These are phyloP conservation scores for Mesembryanthemum crystallinum DNA, from an alignment of 148 eudicot species.

Conservation along the genomic window DNA sequence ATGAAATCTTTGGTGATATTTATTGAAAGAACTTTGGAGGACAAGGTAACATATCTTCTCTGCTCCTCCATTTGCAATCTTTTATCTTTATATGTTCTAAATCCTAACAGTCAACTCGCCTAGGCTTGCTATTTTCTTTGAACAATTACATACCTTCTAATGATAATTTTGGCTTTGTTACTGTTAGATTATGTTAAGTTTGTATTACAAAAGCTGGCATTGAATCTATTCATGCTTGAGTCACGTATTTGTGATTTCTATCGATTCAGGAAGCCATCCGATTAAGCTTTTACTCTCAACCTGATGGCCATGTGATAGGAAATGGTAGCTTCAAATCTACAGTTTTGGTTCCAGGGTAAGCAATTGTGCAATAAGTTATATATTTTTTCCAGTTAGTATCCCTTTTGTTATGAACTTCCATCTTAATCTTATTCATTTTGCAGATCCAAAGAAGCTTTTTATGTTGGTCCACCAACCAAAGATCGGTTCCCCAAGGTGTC, in stretches of 20 bases:
- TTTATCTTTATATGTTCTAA: not conserved
- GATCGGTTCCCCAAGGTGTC: constrained; percentile 92
- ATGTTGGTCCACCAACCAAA: constrained; percentile 73
- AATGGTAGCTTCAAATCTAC: constrained; percentile 76
- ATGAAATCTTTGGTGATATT: constrained; percentile 80
- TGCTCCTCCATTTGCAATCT: constrained; percentile 1
- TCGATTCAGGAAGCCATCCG: constrained; percentile 63
- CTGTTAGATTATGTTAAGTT: not conserved
- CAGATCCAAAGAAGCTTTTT: constrained; percentile 90
- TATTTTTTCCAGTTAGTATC: not conserved
- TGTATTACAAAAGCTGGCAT: not conserved
- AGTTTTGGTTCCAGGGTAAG: constrained; percentile 80
- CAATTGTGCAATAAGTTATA: constrained; percentile 7
- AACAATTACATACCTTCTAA: not conserved
- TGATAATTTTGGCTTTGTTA: not conserved
- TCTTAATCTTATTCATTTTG: constrained; percentile 19
- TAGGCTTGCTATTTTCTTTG: not conserved
- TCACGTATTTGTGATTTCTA: constrained; percentile 11
- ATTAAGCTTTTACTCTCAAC: constrained; percentile 79
- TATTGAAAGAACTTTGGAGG: constrained; percentile 85
- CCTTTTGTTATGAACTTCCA: not conserved
- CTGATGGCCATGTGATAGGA: constrained; percentile 87
- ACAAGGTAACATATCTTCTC: constrained; percentile 47
- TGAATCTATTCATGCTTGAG: not conserved
- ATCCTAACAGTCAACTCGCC: not conserved